Evolutionary conservation across 352 stramenopile genomes (phyloP).

Genomic region (Thalassiosira pacifica): DNA sequence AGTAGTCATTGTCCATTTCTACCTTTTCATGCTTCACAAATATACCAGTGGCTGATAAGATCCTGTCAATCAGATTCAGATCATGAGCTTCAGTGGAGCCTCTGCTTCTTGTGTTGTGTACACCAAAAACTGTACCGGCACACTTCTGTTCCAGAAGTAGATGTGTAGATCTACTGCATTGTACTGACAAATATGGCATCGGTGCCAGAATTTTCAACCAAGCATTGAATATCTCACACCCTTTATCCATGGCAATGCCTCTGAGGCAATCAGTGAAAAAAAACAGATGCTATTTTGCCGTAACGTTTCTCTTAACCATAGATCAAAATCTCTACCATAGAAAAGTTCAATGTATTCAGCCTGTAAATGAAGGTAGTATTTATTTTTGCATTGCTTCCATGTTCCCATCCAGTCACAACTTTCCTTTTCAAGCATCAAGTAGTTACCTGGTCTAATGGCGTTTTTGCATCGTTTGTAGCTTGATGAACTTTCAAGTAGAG

Average conservation of each 20-base stretch:
- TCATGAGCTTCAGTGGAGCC: no score
- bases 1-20: neutral
- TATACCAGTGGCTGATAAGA: neutral
- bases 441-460: neutral
- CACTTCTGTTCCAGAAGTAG: neutral
- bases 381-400: conserved; percentile 14
- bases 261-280: neutral
- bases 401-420: conserved; percentile 3
- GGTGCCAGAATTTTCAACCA: neutral
- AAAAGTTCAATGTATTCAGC: conserved; percentile 14
- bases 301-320: neutral
- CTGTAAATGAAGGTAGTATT: neutral
- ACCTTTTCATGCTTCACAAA: neutral
- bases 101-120: no score
- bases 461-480: conserved; percentile 11
- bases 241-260: neutral
- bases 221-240: neutral
- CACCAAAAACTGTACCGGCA: neutral
- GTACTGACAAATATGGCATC: neutral
- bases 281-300: conserved; percentile 1
- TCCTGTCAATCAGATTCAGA: no score
- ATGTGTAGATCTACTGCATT: neutral
- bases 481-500: conserved; percentile 1
- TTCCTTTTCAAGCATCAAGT: conserved; percentile 19
- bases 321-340: neutral